Conservation (phyloP, 345 rosid species). For the Crucihimalaya himalaica region DNA sequence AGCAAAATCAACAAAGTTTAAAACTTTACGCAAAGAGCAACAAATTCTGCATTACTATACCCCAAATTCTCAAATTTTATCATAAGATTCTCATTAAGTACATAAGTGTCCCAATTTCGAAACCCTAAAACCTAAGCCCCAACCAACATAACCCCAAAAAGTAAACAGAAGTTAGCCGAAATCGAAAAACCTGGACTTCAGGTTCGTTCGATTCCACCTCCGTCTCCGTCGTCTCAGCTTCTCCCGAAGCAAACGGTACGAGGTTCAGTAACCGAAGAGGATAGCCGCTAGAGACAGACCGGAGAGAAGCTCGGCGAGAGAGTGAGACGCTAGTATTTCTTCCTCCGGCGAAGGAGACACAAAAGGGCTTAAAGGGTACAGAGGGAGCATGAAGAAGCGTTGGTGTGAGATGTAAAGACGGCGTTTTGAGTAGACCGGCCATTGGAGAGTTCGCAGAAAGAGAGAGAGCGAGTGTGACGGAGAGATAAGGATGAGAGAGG, state of each 20-base stretch:
- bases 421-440: slow-evolving; percentile 72
- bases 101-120: neutral
- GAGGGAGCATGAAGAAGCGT: slow-evolving; percentile 37
- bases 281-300: slow-evolving; percentile 31
- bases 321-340: slow-evolving; percentile 35
- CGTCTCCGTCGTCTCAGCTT: slow-evolving; percentile 57
- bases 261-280: slow-evolving; percentile 50
- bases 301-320: slow-evolving; percentile 41
- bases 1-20: slow-evolving; percentile 17
- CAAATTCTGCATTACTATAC: neutral
- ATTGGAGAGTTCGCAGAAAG: slow-evolving; percentile 32
- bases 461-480: slow-evolving; percentile 15
- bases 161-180: slow-evolving; percentile 4
- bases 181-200: slow-evolving; percentile 56
- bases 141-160: neutral
- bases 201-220: slow-evolving; percentile 55
- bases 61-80: neutral
- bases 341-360: slow-evolving; percentile 49
- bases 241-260: slow-evolving; percentile 65
- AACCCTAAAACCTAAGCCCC: slow-evolving; percentile 18
- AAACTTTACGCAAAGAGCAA: neutral
- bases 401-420: slow-evolving; percentile 51
- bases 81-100: neutral
- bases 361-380: slow-evolving; percentile 38
- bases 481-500: slow-evolving; percentile 23